These are phyloP conservation scores for Prinsepia uniflora DNA, from an alignment of 306 rosid genomes.

Conservation along the genomic window DNA sequence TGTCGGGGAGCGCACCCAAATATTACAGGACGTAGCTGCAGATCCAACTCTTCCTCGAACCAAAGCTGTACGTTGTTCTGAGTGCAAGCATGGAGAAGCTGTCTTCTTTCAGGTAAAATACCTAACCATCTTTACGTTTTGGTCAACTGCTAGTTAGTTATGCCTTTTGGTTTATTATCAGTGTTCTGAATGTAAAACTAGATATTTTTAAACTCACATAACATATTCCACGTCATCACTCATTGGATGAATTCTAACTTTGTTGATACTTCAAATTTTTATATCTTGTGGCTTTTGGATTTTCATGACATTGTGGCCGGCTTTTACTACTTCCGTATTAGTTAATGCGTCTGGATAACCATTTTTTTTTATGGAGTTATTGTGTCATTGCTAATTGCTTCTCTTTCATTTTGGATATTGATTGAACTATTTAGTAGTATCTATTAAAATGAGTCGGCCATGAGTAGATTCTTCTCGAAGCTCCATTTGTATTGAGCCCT, in stretches of 20 bases:
- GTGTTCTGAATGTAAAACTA: not conserved
- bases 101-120: constrained; percentile 84
- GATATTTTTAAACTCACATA: not conserved
- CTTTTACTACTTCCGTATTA: not conserved
- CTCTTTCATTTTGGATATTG: not conserved
- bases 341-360: not conserved
- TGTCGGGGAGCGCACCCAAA: constrained; percentile 88
- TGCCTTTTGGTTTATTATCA: not conserved
- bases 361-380: not conserved
- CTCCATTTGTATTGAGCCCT: not conserved
- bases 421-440: not conserved
- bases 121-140: not conserved
- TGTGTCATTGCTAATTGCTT: not conserved
- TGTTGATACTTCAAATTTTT: not conserved
- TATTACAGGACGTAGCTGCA: constrained; percentile 85
- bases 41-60: constrained; percentile 99
- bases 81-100: constrained; percentile 97
- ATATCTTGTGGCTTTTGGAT: not conserved
- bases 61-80: constrained; percentile 78
- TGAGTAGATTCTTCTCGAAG: not conserved
- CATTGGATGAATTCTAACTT: not conserved
- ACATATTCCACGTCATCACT: not conserved
- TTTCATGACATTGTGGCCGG: not conserved
- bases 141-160: too few species aligned
- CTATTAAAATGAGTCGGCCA: not conserved